Conservation (phyloP, 176 grass and related monocot species). For the bread wheat (Triticum aestivum) region DNA sequence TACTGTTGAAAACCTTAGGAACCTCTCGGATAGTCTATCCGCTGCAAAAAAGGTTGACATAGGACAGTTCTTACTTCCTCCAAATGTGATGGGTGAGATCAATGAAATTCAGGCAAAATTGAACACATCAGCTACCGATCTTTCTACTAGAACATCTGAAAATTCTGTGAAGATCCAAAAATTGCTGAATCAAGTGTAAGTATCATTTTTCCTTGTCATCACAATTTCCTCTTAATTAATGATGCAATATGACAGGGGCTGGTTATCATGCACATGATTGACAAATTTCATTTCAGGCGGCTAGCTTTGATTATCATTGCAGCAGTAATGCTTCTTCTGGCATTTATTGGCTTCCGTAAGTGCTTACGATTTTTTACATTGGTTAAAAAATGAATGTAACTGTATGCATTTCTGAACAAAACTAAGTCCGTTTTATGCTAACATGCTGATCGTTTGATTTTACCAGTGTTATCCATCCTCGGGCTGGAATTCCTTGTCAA, state of each 20-base stretch:
- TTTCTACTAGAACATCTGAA: slow-evolving; percentile 50
- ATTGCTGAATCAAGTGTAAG: slow-evolving; percentile 68
- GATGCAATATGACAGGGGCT: not conserved
- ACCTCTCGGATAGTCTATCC: slow-evolving; percentile 84
- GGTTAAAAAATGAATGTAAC: not conserved
- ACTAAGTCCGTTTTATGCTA: slow-evolving; percentile 23
- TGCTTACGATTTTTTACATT: not conserved
- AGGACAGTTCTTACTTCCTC: slow-evolving; percentile 43
- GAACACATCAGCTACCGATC: slow-evolving; percentile 58
- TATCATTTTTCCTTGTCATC: slow-evolving; percentile 13
- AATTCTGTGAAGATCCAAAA: slow-evolving; percentile 71
- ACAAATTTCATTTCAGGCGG: slow-evolving; percentile 50
- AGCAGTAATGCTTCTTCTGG: slow-evolving; percentile 81
- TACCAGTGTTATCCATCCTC: slow-evolving; percentile 75
- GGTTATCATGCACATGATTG: slow-evolving; percentile 9
- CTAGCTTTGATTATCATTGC: slow-evolving; percentile 71
- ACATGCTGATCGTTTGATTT: slow-evolving; percentile 38
- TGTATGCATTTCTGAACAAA: not conserved
- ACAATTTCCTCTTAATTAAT: not conserved
- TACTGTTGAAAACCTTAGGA: slow-evolving; percentile 80
- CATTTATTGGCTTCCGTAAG: slow-evolving; percentile 94
- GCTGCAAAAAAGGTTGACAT: slow-evolving; percentile 72
- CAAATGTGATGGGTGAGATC: slow-evolving; percentile 56
- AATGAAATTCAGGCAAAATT: slow-evolving; percentile 65
- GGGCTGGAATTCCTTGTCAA: slow-evolving; percentile 76